Evolutionary conservation across 2,329 filamentous ascomycete species (phyloP).

Genomic region (Aureobasidium namibiae): DNA sequence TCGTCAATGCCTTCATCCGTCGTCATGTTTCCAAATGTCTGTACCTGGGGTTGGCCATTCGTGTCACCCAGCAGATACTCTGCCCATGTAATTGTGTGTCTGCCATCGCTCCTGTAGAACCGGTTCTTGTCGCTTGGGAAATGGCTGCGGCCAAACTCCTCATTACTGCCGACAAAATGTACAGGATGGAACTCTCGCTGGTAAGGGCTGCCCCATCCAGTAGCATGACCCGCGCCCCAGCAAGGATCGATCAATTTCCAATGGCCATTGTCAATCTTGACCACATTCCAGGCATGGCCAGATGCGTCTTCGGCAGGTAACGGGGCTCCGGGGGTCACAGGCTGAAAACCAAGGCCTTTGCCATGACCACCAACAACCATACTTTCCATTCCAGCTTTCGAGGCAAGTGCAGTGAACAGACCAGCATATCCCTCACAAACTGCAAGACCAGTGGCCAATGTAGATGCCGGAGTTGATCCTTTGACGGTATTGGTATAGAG

Average conservation of each 20-base stretch:
- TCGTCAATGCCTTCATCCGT: conserved; percentile 44
- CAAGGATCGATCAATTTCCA: conserved; percentile 92
- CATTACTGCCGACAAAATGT: conserved; percentile 57
- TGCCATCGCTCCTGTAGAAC: conserved; percentile 69
- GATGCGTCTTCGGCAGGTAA: conserved; percentile 53
- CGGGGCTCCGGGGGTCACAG: conserved; percentile 54
- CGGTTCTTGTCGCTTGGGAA: conserved; percentile 61
- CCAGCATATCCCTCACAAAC: conserved; percentile 90
- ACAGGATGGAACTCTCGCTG: conserved; percentile 58
- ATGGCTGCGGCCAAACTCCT: conserved; percentile 72
- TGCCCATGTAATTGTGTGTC: conserved; percentile 59
- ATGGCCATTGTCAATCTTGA: conserved; percentile 67
- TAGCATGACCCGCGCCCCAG: conserved; percentile 78
- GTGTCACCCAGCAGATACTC: conserved; percentile 65
- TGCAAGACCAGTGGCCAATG: conserved; percentile 67
- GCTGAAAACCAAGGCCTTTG: conserved; percentile 70
- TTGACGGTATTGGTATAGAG: conserved; percentile 68
- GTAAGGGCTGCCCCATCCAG: conserved; percentile 49
- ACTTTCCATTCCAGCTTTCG: conserved; percentile 69
- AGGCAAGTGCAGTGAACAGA: conserved; percentile 70
- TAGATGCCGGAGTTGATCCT: conserved; percentile 60
- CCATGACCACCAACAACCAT: conserved; percentile 70
- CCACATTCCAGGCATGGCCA: conserved; percentile 16
- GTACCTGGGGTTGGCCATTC: conserved; percentile 34
- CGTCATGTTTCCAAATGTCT: conserved; percentile 40